Base-by-base conservation (phyloP, 176 grass and related monocot genomes). In the Phragmites australis region DNA sequence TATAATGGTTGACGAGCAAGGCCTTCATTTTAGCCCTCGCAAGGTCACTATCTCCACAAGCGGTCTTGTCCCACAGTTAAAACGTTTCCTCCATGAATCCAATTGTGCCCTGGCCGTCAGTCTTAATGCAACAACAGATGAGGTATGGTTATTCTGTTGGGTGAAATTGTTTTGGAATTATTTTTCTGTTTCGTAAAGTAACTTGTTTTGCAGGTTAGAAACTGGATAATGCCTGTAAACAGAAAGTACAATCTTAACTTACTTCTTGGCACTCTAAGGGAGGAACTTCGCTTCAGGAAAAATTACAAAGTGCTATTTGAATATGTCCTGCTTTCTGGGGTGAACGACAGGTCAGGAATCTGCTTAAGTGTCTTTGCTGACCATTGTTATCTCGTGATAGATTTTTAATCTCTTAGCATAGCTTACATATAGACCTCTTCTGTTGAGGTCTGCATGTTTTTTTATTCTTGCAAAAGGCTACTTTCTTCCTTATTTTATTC, bases 151-250 rank as follows among this genome's bases (percentile, higher is more conserved):
- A 17, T 77, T 69, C 21, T 86, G 44, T 84, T 5, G 9, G 13
- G 19, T 74, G 5, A 64, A 82, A 46, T 30, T 61, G 7, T 68
- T 65, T 81, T 58, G 23, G 7, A 15, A 54, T 16, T 43, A 43
- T 72, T 70, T 72, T 50, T 32, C 51, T 60, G 55, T 61, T 77
- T 53, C 55, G 48, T 72, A 34, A 71, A 86, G 18, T 49, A 75
- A 55, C 12, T 46, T 68, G 48, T 44, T 39, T 58, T 91, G 71
- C 91, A 99, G 96, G 87, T 99, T 34, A 95, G 93, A 88, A 89
- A 99, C 66, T 99, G 93, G 96, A 95, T 99, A 76, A 95, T 99
- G 96, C 96, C 92, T 16, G 89, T 99, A 62, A 95, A 99, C 85
- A 86, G 92, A 81, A 99, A 91, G 70, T 91, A 93, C 67, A 99